phyloP scores from a whole-genome alignment of 306 rosid genomes.

The Acacia crassicarpa region DNA sequence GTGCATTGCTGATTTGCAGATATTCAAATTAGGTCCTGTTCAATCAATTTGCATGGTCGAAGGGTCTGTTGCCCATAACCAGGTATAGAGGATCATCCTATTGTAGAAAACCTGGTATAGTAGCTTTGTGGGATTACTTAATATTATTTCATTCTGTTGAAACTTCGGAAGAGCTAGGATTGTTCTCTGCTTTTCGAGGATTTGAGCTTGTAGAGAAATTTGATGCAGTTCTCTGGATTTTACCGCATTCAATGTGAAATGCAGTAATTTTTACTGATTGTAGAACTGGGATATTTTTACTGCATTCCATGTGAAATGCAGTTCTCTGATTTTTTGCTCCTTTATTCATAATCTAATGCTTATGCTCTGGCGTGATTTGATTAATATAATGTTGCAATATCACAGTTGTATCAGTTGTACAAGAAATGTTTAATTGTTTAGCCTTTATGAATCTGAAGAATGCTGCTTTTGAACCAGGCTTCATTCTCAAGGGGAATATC shows the following conservation, averaged over 20 bases:
- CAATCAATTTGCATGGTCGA: conserved; percentile 69
- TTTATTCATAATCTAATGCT: not conserved
- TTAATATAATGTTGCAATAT: not conserved
- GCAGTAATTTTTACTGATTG: not conserved
- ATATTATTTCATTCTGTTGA: conserved; percentile 10
- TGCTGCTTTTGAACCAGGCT: conserved; percentile 53
- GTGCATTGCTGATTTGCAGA: conserved; percentile 46
- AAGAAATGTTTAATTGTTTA: conserved; percentile 19
- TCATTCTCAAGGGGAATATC: conserved; percentile 61
- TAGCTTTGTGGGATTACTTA: not conserved
- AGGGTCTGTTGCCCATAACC: conserved; percentile 43
- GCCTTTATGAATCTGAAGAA: conserved; percentile 24
- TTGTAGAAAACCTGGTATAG: not conserved
- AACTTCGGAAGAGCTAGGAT: not conserved
- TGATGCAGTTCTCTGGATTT: not conserved
- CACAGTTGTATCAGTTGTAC: not conserved
- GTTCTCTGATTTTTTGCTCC: not conserved
- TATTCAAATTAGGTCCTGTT: conserved; percentile 66
- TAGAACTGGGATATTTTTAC: not conserved
- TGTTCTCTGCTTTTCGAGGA: not conserved
- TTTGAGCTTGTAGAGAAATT: not conserved
- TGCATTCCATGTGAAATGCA: not conserved
- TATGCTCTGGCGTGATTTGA: not conserved
- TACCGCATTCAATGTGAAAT: not conserved
- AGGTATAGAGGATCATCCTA: conserved; percentile 47